Base-by-base conservation (phyloP, 768 basidiomycete species). In the Goffeauzyma gilvescens region DNA sequence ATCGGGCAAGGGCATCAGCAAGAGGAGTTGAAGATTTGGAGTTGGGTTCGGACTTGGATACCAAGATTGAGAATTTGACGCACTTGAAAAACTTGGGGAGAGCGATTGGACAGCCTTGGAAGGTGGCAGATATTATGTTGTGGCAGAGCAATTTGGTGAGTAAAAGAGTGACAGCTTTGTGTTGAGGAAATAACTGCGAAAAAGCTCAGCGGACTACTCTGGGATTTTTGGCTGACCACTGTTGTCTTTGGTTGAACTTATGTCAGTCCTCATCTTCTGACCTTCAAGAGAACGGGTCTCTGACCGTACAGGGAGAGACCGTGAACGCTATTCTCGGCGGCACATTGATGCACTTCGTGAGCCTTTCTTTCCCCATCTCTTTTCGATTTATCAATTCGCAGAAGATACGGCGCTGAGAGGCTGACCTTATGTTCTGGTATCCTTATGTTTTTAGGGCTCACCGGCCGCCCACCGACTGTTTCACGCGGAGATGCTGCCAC, bases 401-500 rank as follows among this genome's bases (percentile, higher is more conserved):
- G n/a, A n/a, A n/a, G n/a, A n/a, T n/a, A n/a, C n/a, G n/a, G n/a
- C n/a, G n/a, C n/a, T n/a, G n/a, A n/a, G n/a, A n/a, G n/a, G n/a
- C n/a, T n/a, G n/a, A n/a, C n/a, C n/a, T n/a, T n/a, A n/a, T n/a
- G n/a, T n/a, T n/a, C n/a, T n/a, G n/a, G n/a, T n/a, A n/a, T n/a
- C n/a, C n/a, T n/a, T n/a, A n/a, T n/a, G n/a, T 28, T 7, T n/a
- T 22, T 27, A 49, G 44, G 61, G 61, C 15, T 56, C 56, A 32
- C 58, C 61, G 9, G 59, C 59, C 6, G 59, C 59, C 1, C 57
- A 60, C 14, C 51, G 61, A n/a, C 41, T 57, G 17, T 63, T 63
- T 51, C 61, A 63, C 39, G 36, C 47, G 10, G 42, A 46, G 20
- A 40, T 63, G 40, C 44, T 63, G 7, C 61, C 61, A 2, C 46